These are phyloP conservation scores for Phytophthora agathidicida DNA, from an alignment of 352 stramenopile species.

Conservation along the genomic window DNA sequence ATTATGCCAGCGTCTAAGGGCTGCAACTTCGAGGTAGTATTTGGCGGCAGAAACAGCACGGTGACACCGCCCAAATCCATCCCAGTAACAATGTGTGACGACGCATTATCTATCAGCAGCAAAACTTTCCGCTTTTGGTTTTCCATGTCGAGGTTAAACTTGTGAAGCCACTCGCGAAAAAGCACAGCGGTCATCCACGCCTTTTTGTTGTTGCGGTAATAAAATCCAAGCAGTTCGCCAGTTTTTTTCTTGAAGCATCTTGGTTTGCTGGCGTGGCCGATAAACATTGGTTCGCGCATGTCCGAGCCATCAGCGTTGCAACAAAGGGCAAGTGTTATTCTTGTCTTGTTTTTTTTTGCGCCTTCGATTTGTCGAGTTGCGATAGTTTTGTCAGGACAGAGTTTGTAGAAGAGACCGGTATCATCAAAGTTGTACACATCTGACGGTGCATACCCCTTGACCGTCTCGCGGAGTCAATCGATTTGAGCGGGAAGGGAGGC, in stretches of 20 bases:
- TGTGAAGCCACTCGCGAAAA: slow-evolving; percentile 2
- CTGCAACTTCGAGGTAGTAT: too few relatives aligned
- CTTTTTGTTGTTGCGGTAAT: slow-evolving; percentile 5
- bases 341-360: too few relatives aligned
- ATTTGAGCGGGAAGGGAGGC: not conserved
- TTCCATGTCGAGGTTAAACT: too few relatives aligned
- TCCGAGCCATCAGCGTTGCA: slow-evolving; percentile 3
- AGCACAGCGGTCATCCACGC: not conserved
- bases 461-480: not conserved
- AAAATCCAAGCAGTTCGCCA: too few relatives aligned
- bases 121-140: too few relatives aligned
- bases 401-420: slow-evolving; percentile 1
- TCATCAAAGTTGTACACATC: slow-evolving; percentile 2
- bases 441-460: not conserved
- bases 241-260: slow-evolving; percentile 1
- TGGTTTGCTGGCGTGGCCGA: not conserved
- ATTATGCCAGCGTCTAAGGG: too few relatives aligned
- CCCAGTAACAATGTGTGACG: too few relatives aligned
- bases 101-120: too few relatives aligned
- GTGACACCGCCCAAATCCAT: too few relatives aligned
- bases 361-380: not conserved
- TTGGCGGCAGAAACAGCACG: too few relatives aligned
- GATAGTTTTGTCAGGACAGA: not conserved
- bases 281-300: slow-evolving; percentile 2
- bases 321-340: not conserved